Conservation (phyloP, 2,329 filamentous ascomycete genomes). For the Fusarium devonianum region DNA sequence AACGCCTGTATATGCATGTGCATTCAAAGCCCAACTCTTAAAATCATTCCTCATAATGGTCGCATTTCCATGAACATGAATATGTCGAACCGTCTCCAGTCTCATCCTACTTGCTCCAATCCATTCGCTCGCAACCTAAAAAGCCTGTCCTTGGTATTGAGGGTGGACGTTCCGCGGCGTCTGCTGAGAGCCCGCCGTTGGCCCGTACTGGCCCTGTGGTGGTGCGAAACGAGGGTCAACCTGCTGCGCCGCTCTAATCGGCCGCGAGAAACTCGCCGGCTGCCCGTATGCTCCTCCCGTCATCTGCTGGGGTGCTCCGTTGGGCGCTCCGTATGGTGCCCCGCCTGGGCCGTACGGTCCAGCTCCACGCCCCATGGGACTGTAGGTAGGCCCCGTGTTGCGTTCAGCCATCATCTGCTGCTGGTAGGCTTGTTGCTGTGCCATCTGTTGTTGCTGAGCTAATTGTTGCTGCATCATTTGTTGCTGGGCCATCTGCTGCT, state of each 20-base stretch:
- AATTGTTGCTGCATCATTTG: conserved; percentile 41
- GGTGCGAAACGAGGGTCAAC: conserved; percentile 42
- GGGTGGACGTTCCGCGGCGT: conserved; percentile 36
- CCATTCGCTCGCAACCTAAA: conserved; percentile 31
- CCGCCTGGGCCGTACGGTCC: conserved; percentile 32
- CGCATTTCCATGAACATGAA: conserved; percentile 16
- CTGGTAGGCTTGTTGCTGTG: conserved; percentile 38
- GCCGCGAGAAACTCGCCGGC: conserved; percentile 45
- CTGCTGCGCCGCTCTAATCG: conserved; percentile 43
- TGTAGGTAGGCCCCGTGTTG: conserved; percentile 37
- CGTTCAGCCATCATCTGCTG: conserved; percentile 40
- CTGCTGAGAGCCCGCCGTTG: conserved; percentile 28
- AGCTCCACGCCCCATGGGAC: conserved; percentile 34
- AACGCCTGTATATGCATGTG: conserved; percentile 31
- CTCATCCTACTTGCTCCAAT: background rate
- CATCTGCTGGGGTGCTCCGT: conserved; percentile 36
- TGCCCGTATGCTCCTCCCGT: conserved; percentile 22
- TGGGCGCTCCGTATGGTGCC: conserved; percentile 34
- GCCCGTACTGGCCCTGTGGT: conserved; percentile 44
- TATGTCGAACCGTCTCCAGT: conserved; percentile 2
- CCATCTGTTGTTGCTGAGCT: conserved; percentile 35
- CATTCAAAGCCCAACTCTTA: conserved; percentile 22
- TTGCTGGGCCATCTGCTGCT: conserved; percentile 37
- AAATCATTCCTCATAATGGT: conserved; percentile 18
- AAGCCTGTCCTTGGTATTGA: conserved; percentile 49